Evolutionary conservation across 345 rosid genomes (phyloP).

Genomic region (Erodium maritimum): DNA sequence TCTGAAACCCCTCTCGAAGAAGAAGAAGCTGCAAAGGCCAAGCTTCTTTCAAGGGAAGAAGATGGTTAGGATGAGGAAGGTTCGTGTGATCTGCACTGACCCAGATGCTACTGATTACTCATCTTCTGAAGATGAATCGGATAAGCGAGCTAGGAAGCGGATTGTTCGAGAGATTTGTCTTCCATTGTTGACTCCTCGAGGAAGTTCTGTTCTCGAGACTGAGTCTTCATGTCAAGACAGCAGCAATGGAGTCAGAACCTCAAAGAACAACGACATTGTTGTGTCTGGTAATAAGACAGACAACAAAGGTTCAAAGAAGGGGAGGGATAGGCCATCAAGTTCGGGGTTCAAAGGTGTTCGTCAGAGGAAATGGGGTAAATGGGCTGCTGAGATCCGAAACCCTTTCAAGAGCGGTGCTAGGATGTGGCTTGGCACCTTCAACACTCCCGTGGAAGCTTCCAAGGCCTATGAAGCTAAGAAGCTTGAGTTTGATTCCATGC

Average conservation of each 20-base stretch:
- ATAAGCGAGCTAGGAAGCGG: slow-evolving; percentile 23
- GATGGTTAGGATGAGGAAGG: slow-evolving; percentile 26
- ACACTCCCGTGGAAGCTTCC: slow-evolving; percentile 61
- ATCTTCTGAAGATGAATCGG: slow-evolving; percentile 66
- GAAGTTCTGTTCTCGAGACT: slow-evolving; percentile 13
- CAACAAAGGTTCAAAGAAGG: too few species aligned
- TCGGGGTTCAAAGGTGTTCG: slow-evolving; percentile 43
- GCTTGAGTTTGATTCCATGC: slow-evolving; percentile 38
- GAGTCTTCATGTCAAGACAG: slow-evolving; percentile 64
- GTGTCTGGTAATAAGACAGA: slow-evolving; percentile 14
- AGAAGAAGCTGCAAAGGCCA: slow-evolving; percentile 10
- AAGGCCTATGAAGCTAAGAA: slow-evolving; percentile 57
- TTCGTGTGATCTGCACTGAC: slow-evolving; percentile 60
- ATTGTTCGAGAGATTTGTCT: slow-evolving; percentile 36
- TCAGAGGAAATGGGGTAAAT: slow-evolving; percentile 79
- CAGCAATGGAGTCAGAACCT: slow-evolving; percentile 25
- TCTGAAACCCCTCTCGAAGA: slow-evolving; percentile 16
- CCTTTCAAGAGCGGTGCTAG: slow-evolving; percentile 38
- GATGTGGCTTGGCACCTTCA: slow-evolving; percentile 74
- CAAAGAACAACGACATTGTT: too few species aligned
- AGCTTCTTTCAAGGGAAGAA: slow-evolving; percentile 12
- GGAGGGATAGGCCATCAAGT: not conserved
- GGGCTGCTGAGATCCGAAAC: slow-evolving; percentile 76
- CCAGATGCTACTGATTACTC: slow-evolving; percentile 86
- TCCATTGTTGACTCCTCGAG: slow-evolving; percentile 12